These are phyloP conservation scores for Incumbomyces delicatus DNA, from an alignment of 2,329 filamentous ascomycete species.

Conservation along the genomic window DNA sequence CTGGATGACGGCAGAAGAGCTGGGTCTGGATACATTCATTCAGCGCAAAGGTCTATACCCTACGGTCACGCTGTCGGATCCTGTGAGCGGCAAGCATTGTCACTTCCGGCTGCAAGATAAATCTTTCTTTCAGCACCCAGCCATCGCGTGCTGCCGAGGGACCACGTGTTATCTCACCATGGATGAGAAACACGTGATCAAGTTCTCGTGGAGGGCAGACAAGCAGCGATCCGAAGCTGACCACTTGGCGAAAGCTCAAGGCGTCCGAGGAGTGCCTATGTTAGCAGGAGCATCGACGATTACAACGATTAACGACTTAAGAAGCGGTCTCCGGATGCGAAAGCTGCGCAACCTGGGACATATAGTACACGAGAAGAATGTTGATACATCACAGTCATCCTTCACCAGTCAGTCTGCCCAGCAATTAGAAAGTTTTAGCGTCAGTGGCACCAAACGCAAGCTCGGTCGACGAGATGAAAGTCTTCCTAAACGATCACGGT, in stretches of 20 bases:
- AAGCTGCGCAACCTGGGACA: neutral
- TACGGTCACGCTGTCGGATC: neutral
- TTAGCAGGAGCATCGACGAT: neutral
- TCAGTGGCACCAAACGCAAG: conserved; percentile 6
- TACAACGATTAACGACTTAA: neutral
- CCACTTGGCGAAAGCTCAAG: neutral
- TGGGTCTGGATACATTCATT: conserved; percentile 25
- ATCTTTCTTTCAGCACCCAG: neutral
- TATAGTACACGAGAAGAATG: neutral
- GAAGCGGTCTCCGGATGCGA: neutral
- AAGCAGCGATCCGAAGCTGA: conserved; percentile 1
- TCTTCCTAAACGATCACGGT: conserved; percentile 1
- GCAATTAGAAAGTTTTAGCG: conserved; percentile 2
- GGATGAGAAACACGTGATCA: conserved; percentile 6
- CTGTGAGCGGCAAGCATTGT: neutral
- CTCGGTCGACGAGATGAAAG: neutral
- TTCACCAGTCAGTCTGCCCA: conserved; percentile 1
- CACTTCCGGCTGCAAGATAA: neutral
- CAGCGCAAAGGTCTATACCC: neutral
- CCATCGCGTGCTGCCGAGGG: conserved; percentile 5
- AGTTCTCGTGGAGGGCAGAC: conserved; percentile 2
- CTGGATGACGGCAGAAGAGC: conserved; percentile 25
- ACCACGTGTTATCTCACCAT: neutral
- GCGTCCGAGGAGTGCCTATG: neutral
- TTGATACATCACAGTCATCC: neutral